These are phyloP conservation scores for Jasminum sambac DNA, from an alignment of 257 asterid genomes.

Conservation along the genomic window DNA sequence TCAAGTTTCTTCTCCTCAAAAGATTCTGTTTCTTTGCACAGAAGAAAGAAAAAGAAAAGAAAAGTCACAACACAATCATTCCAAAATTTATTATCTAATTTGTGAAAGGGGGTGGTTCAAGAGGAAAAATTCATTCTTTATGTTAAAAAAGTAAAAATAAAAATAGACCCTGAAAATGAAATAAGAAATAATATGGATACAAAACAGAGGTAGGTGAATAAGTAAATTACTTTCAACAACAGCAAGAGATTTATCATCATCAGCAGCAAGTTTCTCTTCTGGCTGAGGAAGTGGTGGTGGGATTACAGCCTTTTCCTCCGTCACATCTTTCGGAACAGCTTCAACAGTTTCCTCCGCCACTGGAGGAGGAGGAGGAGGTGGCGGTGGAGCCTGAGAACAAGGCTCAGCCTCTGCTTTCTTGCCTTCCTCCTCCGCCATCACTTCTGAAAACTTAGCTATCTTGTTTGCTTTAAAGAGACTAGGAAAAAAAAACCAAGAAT, in stretches of 20 bases:
- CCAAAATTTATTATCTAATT: not conserved
- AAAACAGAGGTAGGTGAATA: not conserved
- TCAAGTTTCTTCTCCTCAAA: conserved; percentile 69
- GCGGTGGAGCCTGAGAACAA: conserved; percentile 26
- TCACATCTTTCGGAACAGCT: conserved; percentile 53
- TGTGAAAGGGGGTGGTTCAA: not conserved
- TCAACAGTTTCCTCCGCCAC: conserved; percentile 31
- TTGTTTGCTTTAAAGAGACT: not conserved
- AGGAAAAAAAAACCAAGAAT: conserved; percentile 2
- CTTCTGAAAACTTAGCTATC: conserved; percentile 30
- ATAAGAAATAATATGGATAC: not conserved
- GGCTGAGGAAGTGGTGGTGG: conserved; percentile 40
- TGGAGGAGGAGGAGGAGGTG: conserved; percentile 18
- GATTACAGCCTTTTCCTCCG: conserved; percentile 67
- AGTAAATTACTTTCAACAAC: conserved; percentile 52
- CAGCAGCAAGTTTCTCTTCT: conserved; percentile 50
- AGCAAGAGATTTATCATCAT: conserved; percentile 74
- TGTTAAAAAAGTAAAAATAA: not conserved
- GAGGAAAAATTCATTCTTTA: not conserved
- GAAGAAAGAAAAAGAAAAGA: not conserved
- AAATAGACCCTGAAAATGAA: not conserved
- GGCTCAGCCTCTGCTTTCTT: conserved; percentile 48
- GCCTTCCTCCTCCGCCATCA: conserved; percentile 60
- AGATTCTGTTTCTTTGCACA: conserved; percentile 48
- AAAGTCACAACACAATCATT: not conserved